Evolutionary conservation across 257 asterid genomes (phyloP).

Genomic region (Salvia rosmarinus): DNA sequence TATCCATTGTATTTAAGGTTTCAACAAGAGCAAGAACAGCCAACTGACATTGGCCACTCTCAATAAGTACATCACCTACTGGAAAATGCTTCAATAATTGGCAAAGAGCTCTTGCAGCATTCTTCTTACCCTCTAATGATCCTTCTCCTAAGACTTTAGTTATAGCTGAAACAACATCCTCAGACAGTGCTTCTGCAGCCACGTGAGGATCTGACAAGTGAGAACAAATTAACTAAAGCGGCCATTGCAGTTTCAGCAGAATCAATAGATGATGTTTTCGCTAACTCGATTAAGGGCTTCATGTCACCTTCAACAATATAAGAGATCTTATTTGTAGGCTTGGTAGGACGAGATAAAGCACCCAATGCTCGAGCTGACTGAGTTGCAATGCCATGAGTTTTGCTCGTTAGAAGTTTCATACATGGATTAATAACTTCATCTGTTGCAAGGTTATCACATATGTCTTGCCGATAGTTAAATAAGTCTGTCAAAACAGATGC

Average conservation of each 20-base stretch:
- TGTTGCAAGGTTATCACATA: slow-evolving; percentile 66
- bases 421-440: slow-evolving; percentile 72
- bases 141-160: slow-evolving; percentile 75
- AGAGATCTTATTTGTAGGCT: slow-evolving; percentile 50
- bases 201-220: slow-evolving; percentile 68
- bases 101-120: slow-evolving; percentile 75
- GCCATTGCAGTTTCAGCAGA: slow-evolving; percentile 83
- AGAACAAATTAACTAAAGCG: slow-evolving; percentile 72
- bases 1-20: slow-evolving; percentile 68
- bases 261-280: slow-evolving; percentile 68
- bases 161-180: slow-evolving; percentile 81
- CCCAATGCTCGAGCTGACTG: slow-evolving; percentile 80
- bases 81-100: slow-evolving; percentile 78
- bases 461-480: slow-evolving; percentile 63
- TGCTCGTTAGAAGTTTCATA: slow-evolving; percentile 66
- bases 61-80: slow-evolving; percentile 63
- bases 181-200: slow-evolving; percentile 82
- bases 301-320: slow-evolving; percentile 75
- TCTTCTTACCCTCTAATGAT: slow-evolving; percentile 69
- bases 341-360: slow-evolving; percentile 68
- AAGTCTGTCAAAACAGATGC: slow-evolving; percentile 76
- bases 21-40: slow-evolving; percentile 67
- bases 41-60: slow-evolving; percentile 65
- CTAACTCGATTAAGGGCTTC: slow-evolving; percentile 66
- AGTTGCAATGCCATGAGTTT: slow-evolving; percentile 63